phyloP scores from a whole-genome alignment of 495 filamentous ascomycete species.

The Podospora pseudoanserina region DNA sequence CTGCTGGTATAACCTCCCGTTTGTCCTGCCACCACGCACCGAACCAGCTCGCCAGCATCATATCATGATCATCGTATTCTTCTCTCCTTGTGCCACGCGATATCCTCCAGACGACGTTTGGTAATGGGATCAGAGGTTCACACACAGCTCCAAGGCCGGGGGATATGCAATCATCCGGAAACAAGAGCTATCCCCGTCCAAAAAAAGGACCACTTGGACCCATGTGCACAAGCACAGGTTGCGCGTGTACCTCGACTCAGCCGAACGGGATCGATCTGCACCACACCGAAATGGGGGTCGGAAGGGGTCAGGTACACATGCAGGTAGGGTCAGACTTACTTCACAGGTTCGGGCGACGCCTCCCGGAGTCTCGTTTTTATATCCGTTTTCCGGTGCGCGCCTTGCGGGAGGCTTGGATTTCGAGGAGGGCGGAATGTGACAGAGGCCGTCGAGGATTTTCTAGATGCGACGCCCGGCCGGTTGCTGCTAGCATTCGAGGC shows the following conservation, averaged over 20 bases:
- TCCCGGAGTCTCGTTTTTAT: slow-evolving; percentile 36
- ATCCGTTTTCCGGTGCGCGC: slow-evolving; percentile 41
- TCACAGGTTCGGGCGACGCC: slow-evolving; percentile 46
- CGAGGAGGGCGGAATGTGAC: slow-evolving; percentile 40
- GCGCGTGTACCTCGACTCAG: slow-evolving; percentile 12
- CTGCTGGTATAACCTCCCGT: slow-evolving; percentile 4
- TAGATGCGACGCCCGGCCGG: slow-evolving; percentile 25
- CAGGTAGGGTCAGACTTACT: slow-evolving; percentile 37
- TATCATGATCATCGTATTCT: background rate
- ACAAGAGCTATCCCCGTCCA: slow-evolving; percentile 13
- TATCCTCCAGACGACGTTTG: background rate
- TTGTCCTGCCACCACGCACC: background rate
- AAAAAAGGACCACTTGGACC: slow-evolving; percentile 25
- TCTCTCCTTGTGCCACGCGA: background rate
- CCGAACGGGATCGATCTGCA: slow-evolving; percentile 11
- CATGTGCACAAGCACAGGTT: slow-evolving; percentile 5
- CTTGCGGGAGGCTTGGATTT: slow-evolving; percentile 45
- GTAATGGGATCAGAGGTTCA: background rate
- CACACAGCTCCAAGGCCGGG: background rate
- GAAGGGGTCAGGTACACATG: slow-evolving; percentile 10
- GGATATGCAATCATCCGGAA: slow-evolving; percentile 13
- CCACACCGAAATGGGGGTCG: background rate
- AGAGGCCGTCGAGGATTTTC: slow-evolving; percentile 43
- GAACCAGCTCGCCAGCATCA: background rate
- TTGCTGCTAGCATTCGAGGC: slow-evolving; percentile 25